Percentiles rank a stretch among this genome's conserved stretches.
Conservation (phyloP, 1,284 basidiomycete species). For the Erythrobasidium hasegawianum region DNA sequence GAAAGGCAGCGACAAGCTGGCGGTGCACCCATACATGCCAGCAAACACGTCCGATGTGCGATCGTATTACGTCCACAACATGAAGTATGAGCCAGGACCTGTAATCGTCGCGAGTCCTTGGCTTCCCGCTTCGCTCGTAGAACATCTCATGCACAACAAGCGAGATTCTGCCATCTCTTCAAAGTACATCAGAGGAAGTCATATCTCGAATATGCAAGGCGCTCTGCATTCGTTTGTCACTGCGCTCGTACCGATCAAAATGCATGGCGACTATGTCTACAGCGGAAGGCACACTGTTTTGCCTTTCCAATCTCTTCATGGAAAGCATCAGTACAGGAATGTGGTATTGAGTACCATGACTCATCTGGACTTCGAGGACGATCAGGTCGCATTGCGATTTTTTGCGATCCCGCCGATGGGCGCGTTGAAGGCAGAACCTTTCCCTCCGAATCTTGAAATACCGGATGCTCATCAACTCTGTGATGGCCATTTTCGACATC, state of each 20-base stretch:
- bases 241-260: constrained; percentile 35
- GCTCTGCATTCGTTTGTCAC: constrained; percentile 43
- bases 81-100: constrained; percentile 10
- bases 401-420: constrained; percentile 12
- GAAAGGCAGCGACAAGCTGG: neutral
- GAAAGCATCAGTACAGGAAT: constrained; percentile 28
- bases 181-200: constrained; percentile 39
- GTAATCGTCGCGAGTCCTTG: constrained; percentile 33
- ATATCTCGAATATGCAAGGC: constrained; percentile 43
- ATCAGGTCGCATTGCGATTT: constrained; percentile 37
- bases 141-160: constrained; percentile 44
- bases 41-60: neutral
- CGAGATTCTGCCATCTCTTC: constrained; percentile 40
- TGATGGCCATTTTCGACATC: neutral
- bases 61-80: neutral
- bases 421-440: neutral
- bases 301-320: neutral
- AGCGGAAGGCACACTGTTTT: constrained; percentile 30
- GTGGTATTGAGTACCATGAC: constrained; percentile 39
- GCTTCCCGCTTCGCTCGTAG: constrained; percentile 34
- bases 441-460: neutral
- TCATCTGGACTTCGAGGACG: constrained; percentile 44
- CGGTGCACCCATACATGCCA: neutral
- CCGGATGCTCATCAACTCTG: neutral
- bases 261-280: constrained; percentile 43